Evolutionary conservation across 805 yeast genomes (phyloP), one percentile per base, ranked within the genome.

Genomic region (Starmerella roubikii): DNA sequence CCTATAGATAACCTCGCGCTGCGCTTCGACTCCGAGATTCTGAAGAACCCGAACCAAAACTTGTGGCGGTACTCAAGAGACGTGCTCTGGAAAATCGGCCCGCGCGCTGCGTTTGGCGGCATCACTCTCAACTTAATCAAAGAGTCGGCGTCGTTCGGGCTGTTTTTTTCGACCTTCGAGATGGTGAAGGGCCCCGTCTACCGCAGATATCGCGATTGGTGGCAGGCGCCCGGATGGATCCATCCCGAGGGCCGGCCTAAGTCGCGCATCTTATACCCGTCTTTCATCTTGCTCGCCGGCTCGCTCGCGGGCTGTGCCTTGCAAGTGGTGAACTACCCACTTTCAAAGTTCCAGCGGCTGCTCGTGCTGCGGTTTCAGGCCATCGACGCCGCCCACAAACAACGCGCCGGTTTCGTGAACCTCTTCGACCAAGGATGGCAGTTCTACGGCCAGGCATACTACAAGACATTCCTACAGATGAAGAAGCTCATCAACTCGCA

Each of bases 1-100:
- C 97, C 97, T 0, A 67, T 88, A 4, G 96, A 88, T 59, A 94
- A 96, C 7, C 74, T 88, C 3, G 80, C 78, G 53, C 73, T 93
- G 1, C 67, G 96, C 48, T 81, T 86, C 47, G 68, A 76, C 1
- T 77, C 83, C 4, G 71, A 78, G 10, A 94, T 84, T 48, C 60
- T 86, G 38, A 32, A 32, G 33, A 33, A 40, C 27, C 35, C 26
- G 9, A 40, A 34, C 16, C 18, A 28, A 6, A 78, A 78, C 41
- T 56, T 86, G 40, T 83, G 95, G 93, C 60, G 60, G 20, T 88
- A 83, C 57, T 85, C 88, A 0, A 55, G 68, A 21, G 66, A 67
- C 35, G 83, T 83, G 52, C 60, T 85, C 37, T 63, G 63, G 44
- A 80, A 80, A 45, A 69, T 86, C 36, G 96, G 96, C 0, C 57